phyloP scores from a whole-genome alignment of 2,329 filamentous ascomycete species.

The Raffaelea deltoideospora region DNA sequence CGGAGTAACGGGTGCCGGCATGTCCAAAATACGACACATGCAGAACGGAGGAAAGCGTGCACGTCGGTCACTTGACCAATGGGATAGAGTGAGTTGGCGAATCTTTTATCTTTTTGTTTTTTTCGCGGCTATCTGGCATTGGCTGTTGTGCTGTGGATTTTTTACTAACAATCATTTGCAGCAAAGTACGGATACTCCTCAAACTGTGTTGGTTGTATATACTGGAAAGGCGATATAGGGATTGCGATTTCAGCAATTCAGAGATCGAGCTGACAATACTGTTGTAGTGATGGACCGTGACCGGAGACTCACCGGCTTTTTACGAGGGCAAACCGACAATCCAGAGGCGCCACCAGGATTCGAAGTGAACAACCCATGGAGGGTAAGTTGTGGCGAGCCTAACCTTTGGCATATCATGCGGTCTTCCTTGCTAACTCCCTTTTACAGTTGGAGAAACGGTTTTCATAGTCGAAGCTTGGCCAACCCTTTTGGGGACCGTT shows the following conservation, averaged over 20 bases:
- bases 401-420: background rate
- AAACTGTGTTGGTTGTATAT: too few relatives aligned
- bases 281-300: constrained; percentile 53
- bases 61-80: constrained; percentile 45
- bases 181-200: constrained; percentile 46
- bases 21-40: constrained; percentile 40
- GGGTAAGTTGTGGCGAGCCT: constrained; percentile 25
- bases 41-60: constrained; percentile 46
- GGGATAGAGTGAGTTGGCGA: constrained; percentile 46
- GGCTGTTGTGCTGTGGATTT: too few relatives aligned
- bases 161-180: constrained; percentile 19
- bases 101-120: too few relatives aligned
- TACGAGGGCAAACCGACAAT: constrained; percentile 42
- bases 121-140: too few relatives aligned
- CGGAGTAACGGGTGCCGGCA: constrained; percentile 40
- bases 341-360: constrained; percentile 41
- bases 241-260: background rate
- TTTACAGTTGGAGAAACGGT: constrained; percentile 36
- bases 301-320: constrained; percentile 40
- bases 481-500: background rate
- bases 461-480: constrained; percentile 20
- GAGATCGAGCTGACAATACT: constrained; percentile 1
- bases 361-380: constrained; percentile 50
- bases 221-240: too few relatives aligned
- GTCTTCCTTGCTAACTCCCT: constrained; percentile 3